Evolutionary conservation across 2,329 filamentous ascomycete genomes (phyloP).

Genomic region (Cordyceps cicadae): DNA sequence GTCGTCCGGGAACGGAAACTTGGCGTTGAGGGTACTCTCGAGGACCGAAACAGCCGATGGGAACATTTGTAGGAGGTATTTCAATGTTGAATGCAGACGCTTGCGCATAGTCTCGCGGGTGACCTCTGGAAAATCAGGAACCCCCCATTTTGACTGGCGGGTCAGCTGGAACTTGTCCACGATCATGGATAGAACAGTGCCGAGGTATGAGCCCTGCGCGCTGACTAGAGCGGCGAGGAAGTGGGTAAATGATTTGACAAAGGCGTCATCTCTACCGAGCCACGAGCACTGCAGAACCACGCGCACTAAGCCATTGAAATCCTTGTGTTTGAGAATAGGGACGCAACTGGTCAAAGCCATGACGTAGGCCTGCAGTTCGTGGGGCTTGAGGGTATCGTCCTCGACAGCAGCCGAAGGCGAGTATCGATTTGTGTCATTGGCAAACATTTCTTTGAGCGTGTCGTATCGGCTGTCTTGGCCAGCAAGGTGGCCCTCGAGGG

Average conservation of each 20-base stretch:
- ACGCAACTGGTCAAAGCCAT: constrained; percentile 55
- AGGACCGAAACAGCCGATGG: constrained; percentile 69
- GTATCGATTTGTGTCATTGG: constrained; percentile 38
- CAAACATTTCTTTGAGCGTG: constrained; percentile 51
- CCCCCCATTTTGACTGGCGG: constrained; percentile 36
- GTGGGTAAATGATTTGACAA: constrained; percentile 58
- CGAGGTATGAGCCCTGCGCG: constrained; percentile 71
- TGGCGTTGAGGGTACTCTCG: constrained; percentile 54
- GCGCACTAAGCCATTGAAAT: constrained; percentile 50
- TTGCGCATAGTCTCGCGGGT: constrained; percentile 57
- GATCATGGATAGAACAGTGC: constrained; percentile 68
- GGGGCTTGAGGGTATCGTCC: constrained; percentile 40
- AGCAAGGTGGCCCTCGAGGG: constrained; percentile 47
- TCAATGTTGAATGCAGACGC: constrained; percentile 67
- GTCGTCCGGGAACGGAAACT: constrained; percentile 72
- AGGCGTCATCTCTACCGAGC: constrained; percentile 56
- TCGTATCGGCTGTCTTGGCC: constrained; percentile 55
- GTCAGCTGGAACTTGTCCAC: constrained; percentile 64
- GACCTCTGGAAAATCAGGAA: constrained; percentile 50
- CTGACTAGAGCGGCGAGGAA: constrained; percentile 68
- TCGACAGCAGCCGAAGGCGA: constrained; percentile 31
- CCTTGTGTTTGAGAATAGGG: constrained; percentile 49
- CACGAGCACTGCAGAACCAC: constrained; percentile 54
- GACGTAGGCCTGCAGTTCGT: constrained; percentile 53
- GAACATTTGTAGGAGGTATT: constrained; percentile 70